A percentile compares a stretch with the other conserved stretches of the same genome.
Evolutionary conservation across 2,329 filamentous ascomycete species (phyloP).

Genomic region (Nectriaceae sp.): DNA sequence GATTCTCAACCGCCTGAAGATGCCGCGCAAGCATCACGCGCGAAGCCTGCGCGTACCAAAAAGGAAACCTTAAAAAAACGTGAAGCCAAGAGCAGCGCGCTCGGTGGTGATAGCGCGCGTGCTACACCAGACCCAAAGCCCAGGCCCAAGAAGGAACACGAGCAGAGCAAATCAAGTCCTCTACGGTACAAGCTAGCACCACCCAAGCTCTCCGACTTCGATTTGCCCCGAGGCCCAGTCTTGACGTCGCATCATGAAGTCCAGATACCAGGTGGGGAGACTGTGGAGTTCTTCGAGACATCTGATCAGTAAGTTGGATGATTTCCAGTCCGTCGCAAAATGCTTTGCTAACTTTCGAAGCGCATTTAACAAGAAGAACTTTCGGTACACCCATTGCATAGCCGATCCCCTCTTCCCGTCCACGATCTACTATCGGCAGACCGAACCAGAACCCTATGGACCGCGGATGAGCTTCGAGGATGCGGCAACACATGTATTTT

Average conservation of each 20-base stretch:
- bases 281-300: constrained; percentile 62
- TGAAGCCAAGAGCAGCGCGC: constrained; percentile 55
- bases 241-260: constrained; percentile 59
- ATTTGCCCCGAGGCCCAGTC: constrained; percentile 57
- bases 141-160: constrained; percentile 41
- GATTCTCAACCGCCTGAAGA: constrained; percentile 47
- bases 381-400: constrained; percentile 88
- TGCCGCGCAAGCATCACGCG: constrained; percentile 37
- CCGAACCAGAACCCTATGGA: constrained; percentile 80
- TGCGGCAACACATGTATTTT: constrained; percentile 80
- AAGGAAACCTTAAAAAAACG: constrained; percentile 71
- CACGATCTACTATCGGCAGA: constrained; percentile 85
- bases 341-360: constrained; percentile 32
- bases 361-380: constrained; percentile 69
- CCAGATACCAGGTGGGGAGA: constrained; percentile 48
- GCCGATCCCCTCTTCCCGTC: constrained; percentile 86
- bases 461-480: constrained; percentile 93
- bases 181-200: constrained; percentile 65
- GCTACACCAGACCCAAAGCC: constrained; percentile 61
- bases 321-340: background rate
- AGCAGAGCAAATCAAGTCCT: constrained; percentile 50
- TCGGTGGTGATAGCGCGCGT: constrained; percentile 50
- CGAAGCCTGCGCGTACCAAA: constrained; percentile 53
- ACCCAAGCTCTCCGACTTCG: constrained; percentile 63
- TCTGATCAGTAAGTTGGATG: constrained; percentile 59